Conservation (phyloP, 345 rosid species). For the Aethionema arabicum region DNA sequence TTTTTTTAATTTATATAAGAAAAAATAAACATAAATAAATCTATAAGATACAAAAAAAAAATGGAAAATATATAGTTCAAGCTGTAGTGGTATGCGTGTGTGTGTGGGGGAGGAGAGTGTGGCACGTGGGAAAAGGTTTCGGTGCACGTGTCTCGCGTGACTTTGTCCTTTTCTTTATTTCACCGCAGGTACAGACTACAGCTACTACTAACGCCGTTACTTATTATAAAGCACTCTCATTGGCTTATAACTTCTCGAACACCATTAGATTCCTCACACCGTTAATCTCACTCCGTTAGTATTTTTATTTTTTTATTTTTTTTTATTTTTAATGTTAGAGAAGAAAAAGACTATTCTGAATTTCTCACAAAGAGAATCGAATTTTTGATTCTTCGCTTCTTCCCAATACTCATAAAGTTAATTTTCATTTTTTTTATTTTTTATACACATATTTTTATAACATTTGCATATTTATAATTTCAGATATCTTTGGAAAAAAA, state of each 20-base stretch:
- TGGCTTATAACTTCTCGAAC: conserved; percentile 30
- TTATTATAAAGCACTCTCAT: background rate
- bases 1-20: too few relatives aligned
- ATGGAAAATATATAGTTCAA: too few relatives aligned
- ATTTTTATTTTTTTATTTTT: background rate
- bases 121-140: conserved; percentile 36
- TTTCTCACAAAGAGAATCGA: too few relatives aligned
- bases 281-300: conserved; percentile 23
- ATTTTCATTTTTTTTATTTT: conserved; percentile 23
- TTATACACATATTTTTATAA: too few relatives aligned
- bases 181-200: background rate
- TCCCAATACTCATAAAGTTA: conserved; percentile 32
- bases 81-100: conserved; percentile 10
- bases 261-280: conserved; percentile 21
- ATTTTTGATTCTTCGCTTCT: conserved; percentile 30
- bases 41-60: too few relatives aligned
- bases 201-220: background rate
- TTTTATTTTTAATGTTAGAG: background rate
- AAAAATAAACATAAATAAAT: too few relatives aligned
- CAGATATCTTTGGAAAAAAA: too few relatives aligned
- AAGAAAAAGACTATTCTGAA: conserved; percentile 18
- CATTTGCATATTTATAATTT: too few relatives aligned
- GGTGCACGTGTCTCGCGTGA: conserved; percentile 35
- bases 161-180: background rate
- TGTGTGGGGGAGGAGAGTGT: conserved; percentile 10